Percentiles rank a stretch among this genome's conserved stretches.
Conservation (phyloP, 805 yeast genomes). For the Yamadazyma akitaensis region DNA sequence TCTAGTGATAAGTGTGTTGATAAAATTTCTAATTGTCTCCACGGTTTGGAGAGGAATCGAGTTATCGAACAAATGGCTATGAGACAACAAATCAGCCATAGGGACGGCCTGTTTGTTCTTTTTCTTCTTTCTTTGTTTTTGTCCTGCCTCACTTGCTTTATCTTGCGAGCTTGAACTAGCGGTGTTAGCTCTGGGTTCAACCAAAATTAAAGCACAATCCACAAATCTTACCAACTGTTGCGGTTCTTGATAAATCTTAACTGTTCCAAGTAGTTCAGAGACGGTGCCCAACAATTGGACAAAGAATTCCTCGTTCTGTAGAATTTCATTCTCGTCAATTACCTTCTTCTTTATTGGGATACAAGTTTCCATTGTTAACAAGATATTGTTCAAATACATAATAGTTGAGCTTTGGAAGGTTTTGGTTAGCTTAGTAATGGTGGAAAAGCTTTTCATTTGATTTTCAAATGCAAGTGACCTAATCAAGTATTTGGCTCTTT, state of each 20-base stretch:
- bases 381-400: conserved; percentile 49
- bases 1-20: conserved; percentile 45
- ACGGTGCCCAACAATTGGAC: conserved; percentile 33
- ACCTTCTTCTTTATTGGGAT: conserved; percentile 49
- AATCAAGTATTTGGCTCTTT: conserved; percentile 43
- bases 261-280: conserved; percentile 28
- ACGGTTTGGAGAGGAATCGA: conserved; percentile 39
- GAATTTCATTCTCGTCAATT: conserved; percentile 28
- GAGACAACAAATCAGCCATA: conserved; percentile 65
- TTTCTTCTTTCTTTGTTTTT: conserved; percentile 33
- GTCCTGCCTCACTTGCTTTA: conserved; percentile 1
- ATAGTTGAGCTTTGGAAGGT: conserved; percentile 37
- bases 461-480: conserved; percentile 40
- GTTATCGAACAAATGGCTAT: conserved; percentile 51
- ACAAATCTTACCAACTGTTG: conserved; percentile 53
- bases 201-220: conserved; percentile 49
- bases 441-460: conserved; percentile 43
- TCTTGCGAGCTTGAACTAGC: conserved; percentile 10
- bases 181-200: conserved; percentile 31
- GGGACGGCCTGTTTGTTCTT: conserved; percentile 45
- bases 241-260: conserved; percentile 45
- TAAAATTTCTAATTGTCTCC: conserved; percentile 40
- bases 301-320: conserved; percentile 37
- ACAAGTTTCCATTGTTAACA: conserved; percentile 54
- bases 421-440: conserved; percentile 36